Evolutionary conservation across 2,329 filamentous ascomycete species (phyloP), one percentile per base, ranked within the genome.

Genomic region (Colletotrichum sp.): DNA sequence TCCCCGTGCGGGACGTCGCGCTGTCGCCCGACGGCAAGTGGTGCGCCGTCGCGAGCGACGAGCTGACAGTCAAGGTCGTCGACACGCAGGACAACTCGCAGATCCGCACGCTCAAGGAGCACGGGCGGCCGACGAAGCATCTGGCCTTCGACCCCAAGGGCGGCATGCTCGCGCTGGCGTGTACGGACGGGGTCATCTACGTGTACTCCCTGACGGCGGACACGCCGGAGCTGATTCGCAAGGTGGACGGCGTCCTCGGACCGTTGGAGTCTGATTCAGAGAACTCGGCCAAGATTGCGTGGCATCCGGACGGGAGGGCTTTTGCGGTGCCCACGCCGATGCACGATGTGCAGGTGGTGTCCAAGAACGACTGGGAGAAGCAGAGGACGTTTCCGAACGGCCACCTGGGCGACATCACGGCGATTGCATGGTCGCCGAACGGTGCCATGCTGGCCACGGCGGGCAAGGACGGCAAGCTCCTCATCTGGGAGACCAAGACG

Each of bases 21-120:
- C 87, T 99, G 16, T 96, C 95, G 4, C 91, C 92, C 3, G 94
- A 99, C 82, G 90, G 92, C 0, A 91, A 94, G 80, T 99, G 96
- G 96, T 95, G 94, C 78, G 97, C 97, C 34, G 95, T 99, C 30
- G 96, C 96, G n/a, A 98, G 96, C 88, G 98, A 99, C 83, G 97
- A 99, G 84, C 88, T 98, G 74, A 94, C 93, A 2, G 95, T 99
- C 79, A 98, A 98, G 83, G 87, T 99, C 26, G 95, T 99, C 77
- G 94, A 94, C 80, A 94, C 94, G 36, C 89, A 93, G 63, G 95
- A 99, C 82, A 96, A 94, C 83, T 93, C 89, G 26, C 90, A 92
- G 78, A 91, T 98, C 66, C 92, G 94, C 80, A 93, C 94, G 78
- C 89, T 99, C 10, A 92, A 94, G 78, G 95, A 98, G 68, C 96